These are phyloP conservation scores for Globisporangium nagaii DNA, from an alignment of 352 stramenopile genomes.

Conservation along the genomic window DNA sequence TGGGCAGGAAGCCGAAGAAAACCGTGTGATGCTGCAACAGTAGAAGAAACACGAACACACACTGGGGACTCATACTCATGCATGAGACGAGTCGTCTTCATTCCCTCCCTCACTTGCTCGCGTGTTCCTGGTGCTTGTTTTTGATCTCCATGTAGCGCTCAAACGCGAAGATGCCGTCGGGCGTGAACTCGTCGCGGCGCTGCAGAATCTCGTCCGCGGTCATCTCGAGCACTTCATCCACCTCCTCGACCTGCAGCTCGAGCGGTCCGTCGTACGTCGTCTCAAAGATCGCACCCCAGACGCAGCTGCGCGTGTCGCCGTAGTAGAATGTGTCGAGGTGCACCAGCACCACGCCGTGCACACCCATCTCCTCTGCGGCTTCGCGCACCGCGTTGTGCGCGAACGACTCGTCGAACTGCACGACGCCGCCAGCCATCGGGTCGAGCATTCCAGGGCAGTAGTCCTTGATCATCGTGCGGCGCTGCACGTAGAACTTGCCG, in stretches of 20 bases:
- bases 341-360: constrained; percentile 47
- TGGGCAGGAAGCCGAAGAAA: too few relatives aligned
- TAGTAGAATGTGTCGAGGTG: constrained; percentile 71
- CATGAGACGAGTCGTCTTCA: too few relatives aligned
- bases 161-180: constrained; percentile 76
- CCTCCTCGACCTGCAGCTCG: constrained; percentile 64
- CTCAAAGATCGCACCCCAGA: constrained; percentile 78
- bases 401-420: constrained; percentile 71
- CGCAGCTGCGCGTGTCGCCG: constrained; percentile 40
- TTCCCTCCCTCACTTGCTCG: too few relatives aligned
- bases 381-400: constrained; percentile 65
- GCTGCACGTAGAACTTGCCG: constrained; percentile 79
- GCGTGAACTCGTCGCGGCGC: constrained; percentile 62
- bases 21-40: too few relatives aligned
- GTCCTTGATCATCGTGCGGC: constrained; percentile 85
- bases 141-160: constrained; percentile 46
- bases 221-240: constrained; percentile 77
- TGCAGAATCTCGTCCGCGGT: constrained; percentile 60
- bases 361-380: constrained; percentile 81
- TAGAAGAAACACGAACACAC: too few relatives aligned
- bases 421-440: constrained; percentile 76
- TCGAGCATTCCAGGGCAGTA: constrained; percentile 85
- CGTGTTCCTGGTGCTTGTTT: not conserved
- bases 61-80: too few relatives aligned
- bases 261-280: constrained; percentile 67